A percentile compares a stretch with the other conserved stretches of the same genome.
Conservation (phyloP, 2,329 filamentous ascomycete species). For the Neonectria coccinea region DNA sequence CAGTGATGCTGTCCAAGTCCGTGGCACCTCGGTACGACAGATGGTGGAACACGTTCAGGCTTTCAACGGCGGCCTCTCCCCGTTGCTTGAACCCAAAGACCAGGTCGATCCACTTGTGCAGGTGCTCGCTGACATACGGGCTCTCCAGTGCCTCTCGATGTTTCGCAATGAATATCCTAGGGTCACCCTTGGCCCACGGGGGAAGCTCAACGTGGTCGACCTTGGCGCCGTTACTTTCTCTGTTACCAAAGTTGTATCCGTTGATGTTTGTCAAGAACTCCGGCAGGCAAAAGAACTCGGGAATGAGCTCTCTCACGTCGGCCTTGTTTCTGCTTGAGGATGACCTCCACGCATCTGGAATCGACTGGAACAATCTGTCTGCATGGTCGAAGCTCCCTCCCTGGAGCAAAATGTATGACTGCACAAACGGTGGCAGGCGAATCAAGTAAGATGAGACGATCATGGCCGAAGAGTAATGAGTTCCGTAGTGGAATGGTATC, state of each 20-base stretch:
- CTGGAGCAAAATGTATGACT: slow-evolving; percentile 93
- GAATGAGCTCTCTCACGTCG: slow-evolving; percentile 93
- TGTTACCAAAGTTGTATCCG: slow-evolving; percentile 89
- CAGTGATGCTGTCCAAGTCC: slow-evolving; percentile 89
- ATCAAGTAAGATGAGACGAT: slow-evolving; percentile 98
- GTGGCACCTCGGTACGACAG: slow-evolving; percentile 94
- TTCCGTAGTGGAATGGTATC: slow-evolving; percentile 95
- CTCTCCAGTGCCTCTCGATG: slow-evolving; percentile 96
- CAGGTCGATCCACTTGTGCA: slow-evolving; percentile 96
- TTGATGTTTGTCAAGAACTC: slow-evolving; percentile 97
- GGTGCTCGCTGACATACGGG: slow-evolving; percentile 86
- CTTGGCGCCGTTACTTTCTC: slow-evolving; percentile 81
- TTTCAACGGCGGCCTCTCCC: slow-evolving; percentile 90
- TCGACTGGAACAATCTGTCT: slow-evolving; percentile 93
- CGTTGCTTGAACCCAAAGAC: slow-evolving; percentile 95
- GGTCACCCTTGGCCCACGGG: slow-evolving; percentile 96
- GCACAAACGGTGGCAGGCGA: slow-evolving; percentile 93
- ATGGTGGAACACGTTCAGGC: slow-evolving; percentile 95
- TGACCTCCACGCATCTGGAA: slow-evolving; percentile 90
- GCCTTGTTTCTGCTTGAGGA: slow-evolving; percentile 91
- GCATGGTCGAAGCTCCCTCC: slow-evolving; percentile 97
- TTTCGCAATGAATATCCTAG: slow-evolving; percentile 94
- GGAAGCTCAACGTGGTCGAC: slow-evolving; percentile 92
- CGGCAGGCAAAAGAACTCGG: slow-evolving; percentile 96
- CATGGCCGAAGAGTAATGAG: slow-evolving; percentile 99